Base-by-base conservation (phyloP, 176 grass and related monocot genomes). In the Elymus sibiricus region DNA sequence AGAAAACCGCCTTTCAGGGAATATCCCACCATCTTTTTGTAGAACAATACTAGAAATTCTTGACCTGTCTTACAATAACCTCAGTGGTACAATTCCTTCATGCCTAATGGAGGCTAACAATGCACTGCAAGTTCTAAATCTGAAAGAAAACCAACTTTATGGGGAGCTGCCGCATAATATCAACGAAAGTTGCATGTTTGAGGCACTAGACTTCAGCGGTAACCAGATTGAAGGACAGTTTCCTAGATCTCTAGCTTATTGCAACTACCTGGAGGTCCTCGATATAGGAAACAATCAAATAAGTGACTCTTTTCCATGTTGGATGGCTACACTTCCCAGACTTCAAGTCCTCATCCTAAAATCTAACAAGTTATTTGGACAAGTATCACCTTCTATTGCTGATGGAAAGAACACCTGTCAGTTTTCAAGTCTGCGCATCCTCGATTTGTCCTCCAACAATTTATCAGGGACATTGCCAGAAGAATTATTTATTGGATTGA, bases 31-130 rank as follows among this genome's bases (percentile, higher is more conserved):
- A 14, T 51, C 60, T 1, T 75, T 91, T 25, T 91, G 86, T 68
- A 6, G 5, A 11, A 3, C 0, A 5, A 46, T 0, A 2, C 4
- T 81, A 0, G 0, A 16, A 55, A 0, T 70, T 0, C 64, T 91
- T 3, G 89, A 91, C 27, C 72, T 91, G 15, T 88, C 80, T 11
- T 32, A 64, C 66, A 91, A 91, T 14, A 81, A 29, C 9, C 22
- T 85, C 4, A 70, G 2, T 49, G 76, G 81, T 29, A 12, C 47
- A 2, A 85, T 91, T 2, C 89, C 66, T 27, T 58, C 81, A 8
- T 91, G 85, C 7, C 4, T 87, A 24, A 65, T 87, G 40, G 29
- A 68, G 31, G 46, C 83, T 65, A 4, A 2, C 0, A 58, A 32
- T 34, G 7, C 22, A 37, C 25, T 87, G 0, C 1, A 46, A 9